Conservation (phyloP, 2,329 filamentous ascomycete species). For the Endothia cerciana region DNA sequence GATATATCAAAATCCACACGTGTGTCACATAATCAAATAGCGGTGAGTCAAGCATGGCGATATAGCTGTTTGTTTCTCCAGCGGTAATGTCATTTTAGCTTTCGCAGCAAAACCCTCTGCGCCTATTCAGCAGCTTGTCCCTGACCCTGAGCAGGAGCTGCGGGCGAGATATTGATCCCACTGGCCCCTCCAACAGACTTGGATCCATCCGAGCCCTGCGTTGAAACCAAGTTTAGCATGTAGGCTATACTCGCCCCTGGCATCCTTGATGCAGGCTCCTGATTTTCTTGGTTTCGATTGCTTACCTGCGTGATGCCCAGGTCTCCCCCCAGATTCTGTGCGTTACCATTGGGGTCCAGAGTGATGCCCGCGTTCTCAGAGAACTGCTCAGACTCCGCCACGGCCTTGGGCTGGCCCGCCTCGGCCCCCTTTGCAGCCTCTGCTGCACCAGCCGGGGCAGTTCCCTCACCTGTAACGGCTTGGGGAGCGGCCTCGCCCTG, state of each 20-base stretch:
- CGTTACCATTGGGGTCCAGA: slow-evolving; percentile 20
- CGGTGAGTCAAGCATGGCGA: neutral
- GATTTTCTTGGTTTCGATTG: neutral
- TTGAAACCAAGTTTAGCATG: neutral
- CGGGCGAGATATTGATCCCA: slow-evolving; percentile 25
- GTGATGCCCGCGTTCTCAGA: slow-evolving; percentile 28
- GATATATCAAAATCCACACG: neutral
- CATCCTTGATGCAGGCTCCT: neutral
- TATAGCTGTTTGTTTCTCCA: neutral
- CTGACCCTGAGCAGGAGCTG: slow-evolving; percentile 6
- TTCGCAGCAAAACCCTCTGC: neutral
- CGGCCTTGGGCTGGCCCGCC: slow-evolving; percentile 18
- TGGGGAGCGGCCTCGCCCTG: slow-evolving; percentile 6
- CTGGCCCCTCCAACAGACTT: slow-evolving; percentile 26
- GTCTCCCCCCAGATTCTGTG: slow-evolving; percentile 27
- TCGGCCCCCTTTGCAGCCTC: slow-evolving; percentile 10
- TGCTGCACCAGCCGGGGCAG: neutral
- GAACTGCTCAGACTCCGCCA: slow-evolving; percentile 28
- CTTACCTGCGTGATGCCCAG: slow-evolving; percentile 26
- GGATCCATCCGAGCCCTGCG: slow-evolving; percentile 22
- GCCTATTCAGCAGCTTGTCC: neutral
- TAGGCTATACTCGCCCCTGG: neutral
- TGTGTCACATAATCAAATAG: neutral
- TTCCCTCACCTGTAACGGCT: slow-evolving; percentile 1
- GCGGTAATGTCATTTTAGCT: neutral